A percentile compares a stretch with the other conserved stretches of the same genome.
Conservation (phyloP, 2,329 filamentous ascomycete genomes). For the Venturia aucupariae region DNA sequence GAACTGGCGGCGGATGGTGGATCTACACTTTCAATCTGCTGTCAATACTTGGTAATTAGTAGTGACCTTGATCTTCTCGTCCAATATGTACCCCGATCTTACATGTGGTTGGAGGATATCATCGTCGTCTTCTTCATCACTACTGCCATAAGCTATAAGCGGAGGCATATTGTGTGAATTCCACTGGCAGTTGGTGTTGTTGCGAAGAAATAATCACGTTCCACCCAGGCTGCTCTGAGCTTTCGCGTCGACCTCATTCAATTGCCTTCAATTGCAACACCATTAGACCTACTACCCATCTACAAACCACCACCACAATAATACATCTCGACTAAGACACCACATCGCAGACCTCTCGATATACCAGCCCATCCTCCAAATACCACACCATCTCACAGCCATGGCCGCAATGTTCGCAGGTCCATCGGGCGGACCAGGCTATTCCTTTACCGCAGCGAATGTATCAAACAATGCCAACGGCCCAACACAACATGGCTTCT, state of each 20-base stretch:
- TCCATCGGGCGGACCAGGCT: constrained; percentile 45
- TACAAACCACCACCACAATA: background rate
- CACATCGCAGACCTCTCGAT: background rate
- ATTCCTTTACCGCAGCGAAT: constrained; percentile 44
- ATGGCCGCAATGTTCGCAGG: constrained; percentile 49
- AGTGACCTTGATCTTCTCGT: constrained; percentile 15
- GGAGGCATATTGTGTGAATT: constrained; percentile 14
- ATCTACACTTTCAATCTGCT: constrained; percentile 6
- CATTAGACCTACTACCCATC: background rate
- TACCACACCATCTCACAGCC: constrained; percentile 17
- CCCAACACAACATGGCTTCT: constrained; percentile 62
- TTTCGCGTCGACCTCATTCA: background rate
- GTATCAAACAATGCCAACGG: constrained; percentile 35
- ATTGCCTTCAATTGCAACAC: background rate
- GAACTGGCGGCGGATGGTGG: background rate
- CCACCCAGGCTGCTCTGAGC: constrained; percentile 14
- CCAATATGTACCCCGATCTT: background rate
- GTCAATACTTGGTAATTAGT: constrained; percentile 16
- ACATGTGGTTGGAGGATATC: constrained; percentile 12
- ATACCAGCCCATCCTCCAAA: background rate
- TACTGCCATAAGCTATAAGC: constrained; percentile 14
- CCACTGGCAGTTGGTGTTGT: constrained; percentile 3
- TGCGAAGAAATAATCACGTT: background rate
- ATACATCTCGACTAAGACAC: background rate
- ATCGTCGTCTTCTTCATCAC: constrained; percentile 16